Base-by-base conservation (phyloP, 192 early-diverging fungal species). In the Coemansia sp. region DNA sequence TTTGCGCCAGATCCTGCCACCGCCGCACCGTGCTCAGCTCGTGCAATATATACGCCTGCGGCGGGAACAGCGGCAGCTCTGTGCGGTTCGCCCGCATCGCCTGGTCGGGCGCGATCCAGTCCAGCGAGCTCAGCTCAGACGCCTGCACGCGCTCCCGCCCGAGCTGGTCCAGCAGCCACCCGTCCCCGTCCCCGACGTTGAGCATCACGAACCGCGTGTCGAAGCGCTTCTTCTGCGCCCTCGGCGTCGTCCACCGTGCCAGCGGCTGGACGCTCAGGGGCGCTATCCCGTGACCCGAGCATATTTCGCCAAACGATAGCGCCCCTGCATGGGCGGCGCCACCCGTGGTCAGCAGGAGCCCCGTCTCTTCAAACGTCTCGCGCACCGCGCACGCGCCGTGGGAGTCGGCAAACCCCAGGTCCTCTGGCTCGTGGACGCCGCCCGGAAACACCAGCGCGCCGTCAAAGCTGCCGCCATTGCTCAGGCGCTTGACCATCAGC, bases 301-400 rank as follows among this genome's bases (percentile, higher is more conserved):
- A 87, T 50, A 87, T 48, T 12, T 49, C 60, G 35, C 76, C 67
- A 46, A 88, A 88, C 42, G 84, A 53, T n/a, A n/a, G n/a, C n/a
- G n/a, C n/a, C n/a, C n/a, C n/a, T n/a, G n/a, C n/a, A n/a, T 7
- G 31, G n/a, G 63, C 61, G 58, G 55, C 38, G 5, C 21, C 8
- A 62, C n/a, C 62, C 25, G 83, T 64, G 6, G 76, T 59, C n/a
- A 76, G 62, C 8, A 94, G 65, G 16, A 86, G 60, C 0, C 90
- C 90, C 16, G 85, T 84, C 61, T 95, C 93, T 66, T 95, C 93
- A 62, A 85, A 88, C 0, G 93, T 91, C 67, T 94, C 88, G 38
- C 90, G 84, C 18, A 89, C 70, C 1, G 90, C 90, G 53, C 87
- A 89, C 14, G 85, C 70, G 25, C 73, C 78, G 53, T 71, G 77